Base-by-base conservation (phyloP, 495 filamentous ascomycete species). In the Penicillium diatomitis region DNA sequence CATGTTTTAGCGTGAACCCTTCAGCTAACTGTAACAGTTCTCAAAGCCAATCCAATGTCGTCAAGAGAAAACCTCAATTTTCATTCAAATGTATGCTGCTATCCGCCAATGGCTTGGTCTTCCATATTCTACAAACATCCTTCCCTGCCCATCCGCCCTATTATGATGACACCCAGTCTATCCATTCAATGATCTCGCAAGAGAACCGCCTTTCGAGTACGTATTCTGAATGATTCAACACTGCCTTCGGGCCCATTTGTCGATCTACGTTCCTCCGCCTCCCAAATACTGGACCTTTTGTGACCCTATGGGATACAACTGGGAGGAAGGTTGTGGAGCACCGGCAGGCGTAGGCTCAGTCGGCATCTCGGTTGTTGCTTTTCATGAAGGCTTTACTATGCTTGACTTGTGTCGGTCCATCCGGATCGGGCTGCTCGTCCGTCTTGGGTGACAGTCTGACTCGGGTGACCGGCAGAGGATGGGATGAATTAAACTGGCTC, bases 101-200 rank as follows among this genome's bases (percentile, higher is more conserved):
- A 8, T 5, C 41, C 34, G 32, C 30, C n/a, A 6, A 12, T 44
- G 8, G 1, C 3, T 51, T 52, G 41, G 35, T 49, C 32, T 39
- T 34, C 20, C 20, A 20, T 20, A 20, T 20, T 11, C 30, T 35
- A 7, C 27, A 49, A 36, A 51, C 49, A 11, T 32, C 37, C 32
- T 30, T 41, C 48, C 48, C 38, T 20, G 20, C 20, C 20, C 20
- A 20, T 20, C 20, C 20, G 20, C 48, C 44, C 48, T 63, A 66
- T 73, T 67, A 86, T 86, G 91, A 97, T 96, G 90, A 95, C 81
- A 86, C 79, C 70, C 74, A 90, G 90, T 88, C 83, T 86, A 97
- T 97, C 91, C 91, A 97, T 97, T 97, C 91, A 85, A 94, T 80
- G 87, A 96, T 76, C 77, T 79, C 71, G 54, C 38, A 72, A 71